Evolutionary conservation across 371 early-diverging fungal genomes (phyloP), one percentile per base, ranked within the genome.

Genomic region (Blakeslea trispora): DNA sequence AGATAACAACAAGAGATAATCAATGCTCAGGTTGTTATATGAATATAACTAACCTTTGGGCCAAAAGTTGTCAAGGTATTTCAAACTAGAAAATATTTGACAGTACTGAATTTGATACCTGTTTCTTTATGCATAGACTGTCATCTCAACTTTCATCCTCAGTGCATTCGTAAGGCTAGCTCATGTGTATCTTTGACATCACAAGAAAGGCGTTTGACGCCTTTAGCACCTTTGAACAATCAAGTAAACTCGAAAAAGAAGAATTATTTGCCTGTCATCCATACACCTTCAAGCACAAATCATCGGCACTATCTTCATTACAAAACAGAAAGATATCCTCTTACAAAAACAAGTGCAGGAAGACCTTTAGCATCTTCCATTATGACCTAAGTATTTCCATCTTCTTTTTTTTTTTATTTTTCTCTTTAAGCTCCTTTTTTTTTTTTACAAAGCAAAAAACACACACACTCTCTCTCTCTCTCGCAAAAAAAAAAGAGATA

Each of bases 51-150:
- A 40, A 32, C 15, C 1, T 43, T 4, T 53, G 48, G 53, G 35
- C 47, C 8, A 59, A 53, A 43, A 31, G 17, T 31, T 59, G 59
- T 35, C 46, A 53, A 53, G 59, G 59, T 53, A n/a, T n/a, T n/a
- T n/a, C n/a, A n/a, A n/a, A n/a, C n/a, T n/a, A n/a, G n/a, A n/a
- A n/a, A n/a, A n/a, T n/a, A n/a, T n/a, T n/a, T n/a, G n/a, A n/a
- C n/a, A n/a, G n/a, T n/a, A n/a, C n/a, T n/a, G n/a, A n/a, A n/a
- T n/a, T n/a, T n/a, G n/a, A n/a, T n/a, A n/a, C n/a, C n/a, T n/a
- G n/a, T n/a, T n/a, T n/a, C n/a, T n/a, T 28, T 28, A 28, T 28
- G 28, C 7, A 22, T 22, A 56, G 59, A 48, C 13, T 59, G 59
- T 21, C 53, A 59, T 3, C 13, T 41, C 3, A 55, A 39, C 7